Base-by-base conservation (phyloP, 2,329 filamentous ascomycete species). In the Penicillium glabrum region DNA sequence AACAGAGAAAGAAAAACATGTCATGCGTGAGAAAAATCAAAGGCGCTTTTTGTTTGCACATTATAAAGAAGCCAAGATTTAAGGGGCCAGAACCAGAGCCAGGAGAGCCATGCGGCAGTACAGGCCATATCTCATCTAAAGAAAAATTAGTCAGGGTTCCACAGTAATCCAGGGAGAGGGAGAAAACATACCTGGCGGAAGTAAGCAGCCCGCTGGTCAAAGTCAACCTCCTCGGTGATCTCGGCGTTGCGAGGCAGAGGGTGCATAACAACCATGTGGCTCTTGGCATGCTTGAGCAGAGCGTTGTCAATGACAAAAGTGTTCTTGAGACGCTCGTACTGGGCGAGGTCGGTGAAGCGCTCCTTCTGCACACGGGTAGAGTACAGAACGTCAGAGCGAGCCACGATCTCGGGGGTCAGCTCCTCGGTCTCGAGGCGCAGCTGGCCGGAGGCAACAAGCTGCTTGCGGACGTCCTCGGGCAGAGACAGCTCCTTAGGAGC, bases 91-190 rank as follows among this genome's bases (percentile, higher is more conserved):
- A 76, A 98, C 91, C 75, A 98, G 82, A 65, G 95, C 95, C 75
- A 99, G 83, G 79, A 99, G 79, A 67, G 95, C 95, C 95, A 99
- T 99, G 75, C 95, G 89, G 77, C 90, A 96, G 83, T 97, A 98
- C 69, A 99, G 85, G 68, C 95, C 95, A 79, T 98, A 97, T 79
- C 89, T 87, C 93, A 97, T 97, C 93, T 97, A 70, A 56, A 57
- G 59, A 46, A 35, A 14, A 56, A 72, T 87, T 75, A 86, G 81
- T 64, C 63, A 54, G 54, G 47, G 29, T 35, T 31, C 44, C 49
- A 35, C 29, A 31, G 2, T 31, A 16, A 50, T 24, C 14, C 3
- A 54, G 31, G 46, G 53, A 11, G 53, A 41, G 46, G 56, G 19
- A 26, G 19, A 23, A 37, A 60, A 84, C 90, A 86, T 79, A 96